phyloP scores from a whole-genome alignment of 2,329 filamentous ascomycete species.

The Aureobasidium sp. region DNA sequence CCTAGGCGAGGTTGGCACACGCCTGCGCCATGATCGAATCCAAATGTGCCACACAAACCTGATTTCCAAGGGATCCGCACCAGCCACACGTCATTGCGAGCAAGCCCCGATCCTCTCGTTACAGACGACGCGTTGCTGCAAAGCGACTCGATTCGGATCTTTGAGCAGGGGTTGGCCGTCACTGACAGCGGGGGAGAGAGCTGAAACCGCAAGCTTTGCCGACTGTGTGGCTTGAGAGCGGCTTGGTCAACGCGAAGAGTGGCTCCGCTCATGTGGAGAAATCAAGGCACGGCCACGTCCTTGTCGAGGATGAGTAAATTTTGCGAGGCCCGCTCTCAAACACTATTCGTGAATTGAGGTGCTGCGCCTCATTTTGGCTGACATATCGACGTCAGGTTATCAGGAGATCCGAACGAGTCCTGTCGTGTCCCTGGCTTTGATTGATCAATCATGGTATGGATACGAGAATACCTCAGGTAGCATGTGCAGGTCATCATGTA shows the following conservation, averaged over 20 bases:
- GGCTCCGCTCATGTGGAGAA: background rate
- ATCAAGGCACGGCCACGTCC: background rate
- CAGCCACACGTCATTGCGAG: slow-evolving; percentile 11
- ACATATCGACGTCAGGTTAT: slow-evolving; percentile 7
- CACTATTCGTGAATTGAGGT: background rate
- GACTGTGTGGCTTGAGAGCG: slow-evolving; percentile 1
- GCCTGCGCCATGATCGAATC: slow-evolving; percentile 8
- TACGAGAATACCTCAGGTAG: background rate
- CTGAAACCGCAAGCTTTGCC: background rate
- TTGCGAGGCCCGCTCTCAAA: background rate
- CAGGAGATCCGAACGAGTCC: background rate
- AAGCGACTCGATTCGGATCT: background rate
- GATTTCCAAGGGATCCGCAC: slow-evolving; percentile 9
- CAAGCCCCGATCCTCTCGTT: background rate
- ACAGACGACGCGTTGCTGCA: slow-evolving; percentile 3
- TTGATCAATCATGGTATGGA: background rate
- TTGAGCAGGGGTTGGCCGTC: background rate
- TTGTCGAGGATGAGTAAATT: background rate
- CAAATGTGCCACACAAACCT: slow-evolving; percentile 10
- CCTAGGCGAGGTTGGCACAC: background rate
- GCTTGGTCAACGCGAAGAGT: background rate
- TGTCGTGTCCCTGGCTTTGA: background rate
- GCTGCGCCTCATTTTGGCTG: background rate
- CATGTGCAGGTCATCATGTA: background rate
- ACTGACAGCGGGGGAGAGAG: background rate